Evolutionary conservation across 2,329 filamentous ascomycete genomes (phyloP), one percentile per base, ranked within the genome.

Genomic region (Fonsecaea monophora): DNA sequence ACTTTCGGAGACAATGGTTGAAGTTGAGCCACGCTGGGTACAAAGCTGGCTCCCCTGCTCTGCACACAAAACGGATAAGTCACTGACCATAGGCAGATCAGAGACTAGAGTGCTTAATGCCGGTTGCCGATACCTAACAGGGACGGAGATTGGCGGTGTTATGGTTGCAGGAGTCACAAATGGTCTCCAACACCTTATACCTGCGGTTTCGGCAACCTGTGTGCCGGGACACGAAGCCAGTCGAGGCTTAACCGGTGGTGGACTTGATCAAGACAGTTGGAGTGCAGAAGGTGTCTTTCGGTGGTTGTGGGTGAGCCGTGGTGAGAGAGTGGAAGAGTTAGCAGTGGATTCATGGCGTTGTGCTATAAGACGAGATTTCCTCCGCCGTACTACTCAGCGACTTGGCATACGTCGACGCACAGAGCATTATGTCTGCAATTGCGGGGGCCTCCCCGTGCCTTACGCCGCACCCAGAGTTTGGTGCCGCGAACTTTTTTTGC

Each of bases 401-500:
- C 8, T 50, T 50, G 18, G 45, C 21, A 30, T 50, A 50, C 45
- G 21, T 25, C 12, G 21, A 50, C 3, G 45, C 9, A 30, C 21
- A 30, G 12, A 12, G 4, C 8, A 8, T 10, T 10, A 18, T 30
- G 5, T 13, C 10, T 13, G 21, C 45, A 50, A 12, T 30, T 50
- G 45, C 45, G 45, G 45, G 18, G 45, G 21, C 40, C 45, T 50
- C 25, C 21, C 45, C 9, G n/a, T 21, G 21, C 10, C 45, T 18
- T 18, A 4, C 45, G 21, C 4, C 45, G 45, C 45, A 50, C 6
- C 30, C 40, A 10, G 15, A 4, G 30, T 15, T 18, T 13, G 55
- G 32, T 38, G 55, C n/a, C 12, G 30, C 25, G 40, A 60, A 63
- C 60, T 67, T 67, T 67, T 60, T 34, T 45, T 48, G 42, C 37